A percentile compares a stretch with the other conserved stretches of the same genome.
phyloP scores from a whole-genome alignment of 805 yeast species.

The Yarrowia sp. region DNA sequence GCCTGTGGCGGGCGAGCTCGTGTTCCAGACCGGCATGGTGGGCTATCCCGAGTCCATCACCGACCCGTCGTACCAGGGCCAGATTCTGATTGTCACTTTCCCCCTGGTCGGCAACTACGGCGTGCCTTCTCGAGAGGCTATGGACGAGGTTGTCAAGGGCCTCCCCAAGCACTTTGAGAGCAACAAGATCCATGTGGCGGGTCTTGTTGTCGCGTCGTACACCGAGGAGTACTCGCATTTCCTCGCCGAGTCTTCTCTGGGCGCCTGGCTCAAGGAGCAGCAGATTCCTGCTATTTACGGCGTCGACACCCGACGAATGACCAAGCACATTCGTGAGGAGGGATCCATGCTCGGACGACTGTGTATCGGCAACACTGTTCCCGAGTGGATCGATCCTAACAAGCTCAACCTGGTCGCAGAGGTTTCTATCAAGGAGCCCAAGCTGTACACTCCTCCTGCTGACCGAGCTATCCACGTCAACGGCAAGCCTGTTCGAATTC shows the following conservation, averaged over 20 bases:
- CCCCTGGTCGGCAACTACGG: slow-evolving; percentile 98
- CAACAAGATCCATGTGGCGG: slow-evolving; percentile 88
- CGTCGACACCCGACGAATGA: slow-evolving; percentile 92
- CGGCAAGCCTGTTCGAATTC: slow-evolving; percentile 75
- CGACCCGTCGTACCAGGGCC: slow-evolving; percentile 98
- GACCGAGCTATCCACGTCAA: slow-evolving; percentile 51
- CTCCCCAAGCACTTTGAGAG: slow-evolving; percentile 94
- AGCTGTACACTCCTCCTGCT: slow-evolving; percentile 66
- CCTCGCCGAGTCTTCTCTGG: slow-evolving; percentile 87
- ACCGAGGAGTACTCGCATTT: slow-evolving; percentile 94
- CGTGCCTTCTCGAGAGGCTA: slow-evolving; percentile 83
- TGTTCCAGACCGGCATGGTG: slow-evolving; percentile 99
- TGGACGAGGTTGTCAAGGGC: slow-evolving; percentile 68
- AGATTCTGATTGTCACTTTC: slow-evolving; percentile 90
- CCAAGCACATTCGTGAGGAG: slow-evolving; percentile 84
- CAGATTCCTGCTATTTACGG: slow-evolving; percentile 96
- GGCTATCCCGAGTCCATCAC: slow-evolving; percentile 98
- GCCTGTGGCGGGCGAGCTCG: slow-evolving; percentile 92
- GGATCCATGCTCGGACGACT: slow-evolving; percentile 93
- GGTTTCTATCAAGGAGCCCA: slow-evolving; percentile 78
- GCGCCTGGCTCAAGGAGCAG: slow-evolving; percentile 88
- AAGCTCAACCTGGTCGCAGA: slow-evolving; percentile 84
- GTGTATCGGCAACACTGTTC: slow-evolving; percentile 50
- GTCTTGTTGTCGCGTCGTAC: slow-evolving; percentile 93
- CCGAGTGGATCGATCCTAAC: slow-evolving; percentile 94